Percentiles rank a stretch among this genome's conserved stretches.
Conservation (phyloP, 2,329 filamentous ascomycete genomes). For the Exserohilum turcica region DNA sequence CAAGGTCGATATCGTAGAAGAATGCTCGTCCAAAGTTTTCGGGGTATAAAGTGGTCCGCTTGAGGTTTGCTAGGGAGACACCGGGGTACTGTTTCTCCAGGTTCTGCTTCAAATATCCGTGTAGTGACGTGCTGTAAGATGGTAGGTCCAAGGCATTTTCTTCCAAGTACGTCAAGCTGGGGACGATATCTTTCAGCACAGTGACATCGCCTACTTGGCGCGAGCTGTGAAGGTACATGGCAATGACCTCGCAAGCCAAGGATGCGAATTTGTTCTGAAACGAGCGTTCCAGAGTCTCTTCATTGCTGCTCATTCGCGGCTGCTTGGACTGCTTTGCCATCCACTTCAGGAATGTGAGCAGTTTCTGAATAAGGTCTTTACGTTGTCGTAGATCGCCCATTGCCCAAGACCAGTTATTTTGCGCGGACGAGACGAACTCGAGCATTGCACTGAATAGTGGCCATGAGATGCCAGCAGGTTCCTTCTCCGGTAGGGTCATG, state of each 20-base stretch:
- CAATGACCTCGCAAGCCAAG: slow-evolving; percentile 82
- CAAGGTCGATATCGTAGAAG: slow-evolving; percentile 81
- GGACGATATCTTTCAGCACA: slow-evolving; percentile 72
- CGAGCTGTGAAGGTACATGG: slow-evolving; percentile 86
- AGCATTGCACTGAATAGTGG: slow-evolving; percentile 73
- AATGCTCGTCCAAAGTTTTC: slow-evolving; percentile 74
- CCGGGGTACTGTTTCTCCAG: slow-evolving; percentile 77
- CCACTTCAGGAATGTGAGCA: slow-evolving; percentile 70
- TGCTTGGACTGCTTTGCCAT: slow-evolving; percentile 35
- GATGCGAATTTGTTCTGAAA: slow-evolving; percentile 68
- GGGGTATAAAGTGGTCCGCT: slow-evolving; percentile 70
- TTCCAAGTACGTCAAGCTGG: slow-evolving; percentile 78
- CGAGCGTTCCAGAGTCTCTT: slow-evolving; percentile 32
- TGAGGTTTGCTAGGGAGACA: slow-evolving; percentile 77
- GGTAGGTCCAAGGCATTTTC: slow-evolving; percentile 78
- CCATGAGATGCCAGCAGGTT: slow-evolving; percentile 32
- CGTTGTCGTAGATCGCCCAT: slow-evolving; percentile 80
- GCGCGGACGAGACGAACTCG: slow-evolving; percentile 83
- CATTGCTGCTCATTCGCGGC: slow-evolving; percentile 29
- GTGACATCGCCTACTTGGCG: slow-evolving; percentile 73
- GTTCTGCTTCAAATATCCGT: slow-evolving; percentile 83
- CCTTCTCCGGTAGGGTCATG: slow-evolving; percentile 67
- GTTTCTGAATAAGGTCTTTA: slow-evolving; percentile 70
- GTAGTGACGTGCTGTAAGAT: slow-evolving; percentile 84
- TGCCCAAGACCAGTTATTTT: slow-evolving; percentile 96